A percentile compares a stretch with the other conserved stretches of the same genome.
These are phyloP conservation scores for Fusarium citri DNA, from an alignment of 2,329 filamentous ascomycete genomes.

Conservation along the genomic window DNA sequence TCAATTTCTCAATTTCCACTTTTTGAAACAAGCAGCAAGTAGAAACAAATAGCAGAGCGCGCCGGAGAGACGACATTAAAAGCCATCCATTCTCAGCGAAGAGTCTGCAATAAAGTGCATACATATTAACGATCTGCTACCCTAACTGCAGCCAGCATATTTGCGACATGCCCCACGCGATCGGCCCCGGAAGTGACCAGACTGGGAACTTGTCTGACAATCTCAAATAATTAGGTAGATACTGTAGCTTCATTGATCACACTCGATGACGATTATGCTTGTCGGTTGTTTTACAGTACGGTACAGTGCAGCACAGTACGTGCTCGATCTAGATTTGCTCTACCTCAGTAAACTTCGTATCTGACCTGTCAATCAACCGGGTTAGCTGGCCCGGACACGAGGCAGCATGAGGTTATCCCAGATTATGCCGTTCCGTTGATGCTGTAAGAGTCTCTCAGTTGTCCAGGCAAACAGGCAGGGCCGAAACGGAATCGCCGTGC, in stretches of 20 bases:
- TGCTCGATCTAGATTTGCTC: slow-evolving; percentile 17
- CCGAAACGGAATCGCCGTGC: slow-evolving; percentile 36
- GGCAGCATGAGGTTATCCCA: slow-evolving; percentile 33
- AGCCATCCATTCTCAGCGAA: background rate
- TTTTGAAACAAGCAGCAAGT: slow-evolving; percentile 5
- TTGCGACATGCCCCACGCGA: slow-evolving; percentile 34
- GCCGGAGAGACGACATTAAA: slow-evolving; percentile 18
- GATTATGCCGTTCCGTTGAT: slow-evolving; percentile 19
- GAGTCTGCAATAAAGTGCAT: slow-evolving; percentile 22
- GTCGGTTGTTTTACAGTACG: slow-evolving; percentile 9
- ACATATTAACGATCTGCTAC: slow-evolving; percentile 24
- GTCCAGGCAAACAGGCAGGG: slow-evolving; percentile 21
- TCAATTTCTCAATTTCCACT: slow-evolving; percentile 34
- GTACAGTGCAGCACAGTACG: background rate
- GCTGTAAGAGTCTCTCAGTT: slow-evolving; percentile 5
- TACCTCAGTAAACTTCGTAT: slow-evolving; percentile 16
- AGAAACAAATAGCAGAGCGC: slow-evolving; percentile 13
- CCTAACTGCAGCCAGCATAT: slow-evolving; percentile 17
- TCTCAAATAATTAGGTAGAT: slow-evolving; percentile 18
- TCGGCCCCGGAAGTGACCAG: slow-evolving; percentile 29
- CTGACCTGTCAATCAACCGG: slow-evolving; percentile 14
- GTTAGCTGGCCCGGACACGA: slow-evolving; percentile 14
- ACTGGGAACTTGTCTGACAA: slow-evolving; percentile 34
- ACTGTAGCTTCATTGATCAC: slow-evolving; percentile 29
- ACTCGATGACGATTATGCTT: slow-evolving; percentile 25